Evolutionary conservation across 805 yeast genomes (phyloP).

Genomic region (Myxozyma monticola): DNA sequence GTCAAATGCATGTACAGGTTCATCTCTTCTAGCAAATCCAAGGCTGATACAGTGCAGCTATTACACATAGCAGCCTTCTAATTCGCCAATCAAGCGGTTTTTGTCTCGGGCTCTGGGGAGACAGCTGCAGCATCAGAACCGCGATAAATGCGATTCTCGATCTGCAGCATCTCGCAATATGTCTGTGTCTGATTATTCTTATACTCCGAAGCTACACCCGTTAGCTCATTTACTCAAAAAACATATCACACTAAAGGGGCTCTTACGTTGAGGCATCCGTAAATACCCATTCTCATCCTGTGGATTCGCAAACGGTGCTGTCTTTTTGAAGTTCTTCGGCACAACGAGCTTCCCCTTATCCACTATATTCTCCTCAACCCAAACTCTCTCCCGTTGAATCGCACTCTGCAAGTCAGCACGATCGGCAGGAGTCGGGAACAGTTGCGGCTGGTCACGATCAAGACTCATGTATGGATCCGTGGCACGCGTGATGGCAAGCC

Average conservation of each 20-base stretch:
- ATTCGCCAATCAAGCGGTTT: too few relatives aligned
- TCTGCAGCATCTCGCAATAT: slow-evolving; percentile 33
- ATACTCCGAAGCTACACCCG: slow-evolving; percentile 14
- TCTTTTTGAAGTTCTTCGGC: slow-evolving; percentile 35
- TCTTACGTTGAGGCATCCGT: slow-evolving; percentile 1
- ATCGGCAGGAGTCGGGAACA: slow-evolving; percentile 9
- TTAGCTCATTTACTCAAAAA: background rate
- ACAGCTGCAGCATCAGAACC: too few relatives aligned
- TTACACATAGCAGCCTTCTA: too few relatives aligned
- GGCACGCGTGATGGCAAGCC: slow-evolving; percentile 41
- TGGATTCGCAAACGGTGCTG: slow-evolving; percentile 18
- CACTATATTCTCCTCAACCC: slow-evolving; percentile 38
- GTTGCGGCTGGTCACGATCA: slow-evolving; percentile 7
- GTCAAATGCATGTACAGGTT: too few relatives aligned
- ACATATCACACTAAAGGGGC: background rate
- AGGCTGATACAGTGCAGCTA: too few relatives aligned
- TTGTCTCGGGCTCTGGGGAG: too few relatives aligned
- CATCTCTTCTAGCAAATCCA: too few relatives aligned
- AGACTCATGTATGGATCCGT: slow-evolving; percentile 30
- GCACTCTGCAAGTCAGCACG: slow-evolving; percentile 11
- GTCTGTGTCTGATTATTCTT: slow-evolving; percentile 37
- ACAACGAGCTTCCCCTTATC: slow-evolving; percentile 31
- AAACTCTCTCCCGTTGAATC: slow-evolving; percentile 32
- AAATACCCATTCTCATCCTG: background rate
- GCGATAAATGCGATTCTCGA: slow-evolving; percentile 28